Conservation (phyloP, 805 yeast genomes). For the Saccharomyces eubayanus region DNA sequence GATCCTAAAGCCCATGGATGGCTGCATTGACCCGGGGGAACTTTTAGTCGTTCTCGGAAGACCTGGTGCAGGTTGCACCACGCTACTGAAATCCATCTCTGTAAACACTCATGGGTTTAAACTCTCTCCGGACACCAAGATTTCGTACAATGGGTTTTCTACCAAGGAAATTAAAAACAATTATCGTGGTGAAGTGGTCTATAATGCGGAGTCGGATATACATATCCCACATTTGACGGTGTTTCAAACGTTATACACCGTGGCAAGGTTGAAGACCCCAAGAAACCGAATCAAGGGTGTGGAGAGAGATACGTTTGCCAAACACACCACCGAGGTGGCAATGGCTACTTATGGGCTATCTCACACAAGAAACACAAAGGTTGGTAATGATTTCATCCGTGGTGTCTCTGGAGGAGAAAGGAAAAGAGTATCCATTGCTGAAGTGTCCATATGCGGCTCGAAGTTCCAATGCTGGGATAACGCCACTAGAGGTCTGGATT, state of each 20-base stretch:
- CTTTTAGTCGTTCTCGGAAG: conserved; percentile 68
- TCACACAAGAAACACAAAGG: conserved; percentile 56
- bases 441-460: conserved; percentile 41
- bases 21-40: conserved; percentile 53
- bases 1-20: conserved; percentile 48
- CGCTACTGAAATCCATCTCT: conserved; percentile 49
- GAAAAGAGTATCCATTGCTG: conserved; percentile 65
- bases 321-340: conserved; percentile 41
- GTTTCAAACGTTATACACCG: conserved; percentile 49
- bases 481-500: conserved; percentile 53
- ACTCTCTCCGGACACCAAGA: conserved; percentile 36
- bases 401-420: conserved; percentile 73
- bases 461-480: conserved; percentile 43
- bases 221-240: conserved; percentile 59
- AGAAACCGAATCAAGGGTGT: conserved; percentile 46
- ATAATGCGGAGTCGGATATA: conserved; percentile 54
- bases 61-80: conserved; percentile 70
- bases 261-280: conserved; percentile 50
- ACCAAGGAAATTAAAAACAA: conserved; percentile 38
- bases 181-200: conserved; percentile 55
- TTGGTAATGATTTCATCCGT: conserved; percentile 56
- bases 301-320: conserved; percentile 40
- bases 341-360: conserved; percentile 45
- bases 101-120: conserved; percentile 50
- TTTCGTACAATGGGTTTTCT: conserved; percentile 44